Percentiles rank a stretch among this genome's conserved stretches.
Evolutionary conservation across 2,329 filamentous ascomycete species (phyloP).

Genomic region (Alternaria ethzedia): DNA sequence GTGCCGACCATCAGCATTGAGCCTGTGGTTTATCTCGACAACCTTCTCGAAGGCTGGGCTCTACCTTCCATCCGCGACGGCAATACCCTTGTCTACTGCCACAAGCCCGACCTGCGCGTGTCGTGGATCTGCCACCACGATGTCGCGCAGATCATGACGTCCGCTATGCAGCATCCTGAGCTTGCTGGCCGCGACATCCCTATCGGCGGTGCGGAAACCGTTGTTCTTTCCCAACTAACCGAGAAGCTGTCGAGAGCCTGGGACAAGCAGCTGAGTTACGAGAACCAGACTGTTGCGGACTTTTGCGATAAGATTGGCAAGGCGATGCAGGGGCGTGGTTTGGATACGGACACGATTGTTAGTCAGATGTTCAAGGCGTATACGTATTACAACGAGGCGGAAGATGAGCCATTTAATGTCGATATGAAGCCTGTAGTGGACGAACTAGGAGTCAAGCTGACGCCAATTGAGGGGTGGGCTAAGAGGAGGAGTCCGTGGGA

Average conservation of each 20-base stretch:
- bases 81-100: constrained; percentile 49
- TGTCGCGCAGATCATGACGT: constrained; percentile 49
- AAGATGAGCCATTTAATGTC: constrained; percentile 48
- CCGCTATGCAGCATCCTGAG: constrained; percentile 41
- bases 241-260: constrained; percentile 44
- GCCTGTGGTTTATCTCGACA: constrained; percentile 50
- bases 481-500: constrained; percentile 29
- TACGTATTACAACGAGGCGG: constrained; percentile 50
- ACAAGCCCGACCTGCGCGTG: constrained; percentile 47
- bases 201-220: constrained; percentile 47
- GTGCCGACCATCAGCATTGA: constrained; percentile 44
- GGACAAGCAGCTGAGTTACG: constrained; percentile 38
- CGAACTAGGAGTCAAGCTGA: constrained; percentile 41
- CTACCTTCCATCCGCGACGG: constrained; percentile 43
- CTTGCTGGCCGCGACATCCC: constrained; percentile 46
- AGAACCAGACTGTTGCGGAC: constrained; percentile 41
- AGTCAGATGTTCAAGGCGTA: constrained; percentile 52
- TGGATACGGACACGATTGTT: constrained; percentile 47
- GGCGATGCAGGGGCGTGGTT: constrained; percentile 44
- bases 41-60: constrained; percentile 51
- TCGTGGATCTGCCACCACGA: constrained; percentile 53
- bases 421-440: constrained; percentile 46
- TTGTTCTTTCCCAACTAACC: constrained; percentile 41
- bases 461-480: constrained; percentile 48
- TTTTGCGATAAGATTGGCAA: constrained; percentile 37